Evolutionary conservation across 139 green algal genomes (phyloP).

Genomic region (Coelastrella sp.): DNA sequence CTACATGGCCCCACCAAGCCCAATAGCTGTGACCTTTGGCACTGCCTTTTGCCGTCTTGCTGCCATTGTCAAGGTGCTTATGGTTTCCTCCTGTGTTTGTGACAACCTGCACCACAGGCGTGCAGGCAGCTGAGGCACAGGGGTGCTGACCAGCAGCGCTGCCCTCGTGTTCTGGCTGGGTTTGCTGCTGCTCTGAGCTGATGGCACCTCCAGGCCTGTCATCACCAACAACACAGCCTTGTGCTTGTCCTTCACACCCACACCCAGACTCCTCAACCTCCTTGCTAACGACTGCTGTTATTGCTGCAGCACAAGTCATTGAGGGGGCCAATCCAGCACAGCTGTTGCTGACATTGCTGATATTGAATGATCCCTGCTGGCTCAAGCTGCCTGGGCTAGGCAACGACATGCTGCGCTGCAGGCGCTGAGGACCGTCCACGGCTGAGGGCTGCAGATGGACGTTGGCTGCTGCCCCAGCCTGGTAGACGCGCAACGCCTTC

Average conservation of each 20-base stretch:
- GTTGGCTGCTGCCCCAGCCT: constrained; percentile 33
- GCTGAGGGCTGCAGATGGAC: constrained; percentile 15
- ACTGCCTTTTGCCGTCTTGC: neutral
- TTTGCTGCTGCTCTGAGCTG: neutral
- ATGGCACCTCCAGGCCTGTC: neutral
- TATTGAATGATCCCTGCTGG: neutral
- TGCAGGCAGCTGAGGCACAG: neutral
- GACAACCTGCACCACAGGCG: neutral
- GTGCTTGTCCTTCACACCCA: neutral
- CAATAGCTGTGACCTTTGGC: neutral
- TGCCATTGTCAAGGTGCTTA: neutral
- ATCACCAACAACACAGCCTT: neutral
- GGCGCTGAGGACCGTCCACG: neutral
- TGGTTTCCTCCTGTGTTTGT: neutral
- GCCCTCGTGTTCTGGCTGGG: neutral
- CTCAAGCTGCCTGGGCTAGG: neutral
- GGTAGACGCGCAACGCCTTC: constrained; percentile 48
- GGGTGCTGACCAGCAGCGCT: neutral
- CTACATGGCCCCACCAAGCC: neutral
- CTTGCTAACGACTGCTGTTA: neutral
- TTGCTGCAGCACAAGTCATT: neutral
- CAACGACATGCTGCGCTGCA: constrained; percentile 15
- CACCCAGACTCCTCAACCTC: neutral
- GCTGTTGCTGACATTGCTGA: neutral
- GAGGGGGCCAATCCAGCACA: neutral